A percentile compares a stretch with the other conserved stretches of the same genome.
Conservation (phyloP, 2,329 filamentous ascomycete species). For the Aureobasidium sp. region DNA sequence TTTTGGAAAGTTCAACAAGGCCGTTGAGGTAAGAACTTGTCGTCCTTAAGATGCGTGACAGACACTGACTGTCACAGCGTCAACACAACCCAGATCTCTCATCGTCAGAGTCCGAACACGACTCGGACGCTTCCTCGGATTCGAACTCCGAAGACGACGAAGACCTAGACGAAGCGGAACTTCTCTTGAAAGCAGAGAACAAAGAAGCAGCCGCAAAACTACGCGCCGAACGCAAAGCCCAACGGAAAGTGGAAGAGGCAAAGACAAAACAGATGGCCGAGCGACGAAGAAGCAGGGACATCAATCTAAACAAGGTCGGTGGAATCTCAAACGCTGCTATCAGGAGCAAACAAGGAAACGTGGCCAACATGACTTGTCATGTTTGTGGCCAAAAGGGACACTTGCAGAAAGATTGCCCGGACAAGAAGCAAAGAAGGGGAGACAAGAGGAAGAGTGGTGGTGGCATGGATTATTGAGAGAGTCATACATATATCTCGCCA, state of each 20-base stretch:
- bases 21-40: constrained; percentile 23
- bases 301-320: constrained; percentile 53
- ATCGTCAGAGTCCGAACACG: constrained; percentile 25
- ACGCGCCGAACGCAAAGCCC: constrained; percentile 37
- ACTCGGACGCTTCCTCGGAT: constrained; percentile 26
- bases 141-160: constrained; percentile 26
- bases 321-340: constrained; percentile 45
- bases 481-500: too few species aligned
- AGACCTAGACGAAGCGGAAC: constrained; percentile 27
- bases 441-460: constrained; percentile 5
- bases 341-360: constrained; percentile 25
- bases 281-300: constrained; percentile 55
- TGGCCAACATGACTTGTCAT: constrained; percentile 44
- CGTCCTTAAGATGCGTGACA: neutral
- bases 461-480: neutral
- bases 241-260: constrained; percentile 41
- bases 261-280: constrained; percentile 47
- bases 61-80: constrained; percentile 25
- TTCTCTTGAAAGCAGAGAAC: constrained; percentile 38
- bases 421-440: neutral
- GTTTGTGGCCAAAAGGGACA: constrained; percentile 56
- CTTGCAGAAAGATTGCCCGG: constrained; percentile 49
- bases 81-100: constrained; percentile 30
- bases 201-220: constrained; percentile 37
- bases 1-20: constrained; percentile 42